Evolutionary conservation across 148 eudicot species (phyloP).

Genomic region (Agrostemma githago): DNA sequence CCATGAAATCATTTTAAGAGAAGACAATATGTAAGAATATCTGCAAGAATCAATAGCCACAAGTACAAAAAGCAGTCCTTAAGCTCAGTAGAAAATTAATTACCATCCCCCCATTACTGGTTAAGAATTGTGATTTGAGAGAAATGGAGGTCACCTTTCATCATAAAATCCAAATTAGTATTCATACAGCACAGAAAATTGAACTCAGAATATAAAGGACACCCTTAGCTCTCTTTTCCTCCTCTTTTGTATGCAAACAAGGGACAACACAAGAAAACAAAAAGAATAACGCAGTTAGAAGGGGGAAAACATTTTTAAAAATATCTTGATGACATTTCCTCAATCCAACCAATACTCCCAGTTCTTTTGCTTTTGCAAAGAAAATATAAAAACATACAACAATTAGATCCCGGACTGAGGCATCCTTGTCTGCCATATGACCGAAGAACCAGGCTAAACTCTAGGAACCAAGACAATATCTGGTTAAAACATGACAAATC

Average conservation of each 20-base stretch:
- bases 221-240: too few species aligned
- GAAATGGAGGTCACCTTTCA: too few species aligned
- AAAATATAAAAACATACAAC: background rate
- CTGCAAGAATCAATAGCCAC: background rate
- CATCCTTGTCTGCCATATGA: background rate
- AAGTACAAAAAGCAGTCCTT: background rate
- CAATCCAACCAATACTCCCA: background rate
- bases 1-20: background rate
- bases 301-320: background rate
- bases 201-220: too few species aligned
- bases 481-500: too few species aligned
- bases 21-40: background rate
- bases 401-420: background rate
- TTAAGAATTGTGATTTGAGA: too few species aligned
- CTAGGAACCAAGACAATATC: background rate
- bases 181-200: too few species aligned
- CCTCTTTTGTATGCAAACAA: too few species aligned
- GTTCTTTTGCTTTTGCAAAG: background rate
- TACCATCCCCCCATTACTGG: too few species aligned
- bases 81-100: background rate
- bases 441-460: background rate
- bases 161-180: too few species aligned
- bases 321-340: background rate
- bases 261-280: background rate
- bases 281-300: background rate